Evolutionary conservation across 257 asterid genomes (phyloP), one percentile per base, ranked within the genome.

Genomic region (Petunia secreta): DNA sequence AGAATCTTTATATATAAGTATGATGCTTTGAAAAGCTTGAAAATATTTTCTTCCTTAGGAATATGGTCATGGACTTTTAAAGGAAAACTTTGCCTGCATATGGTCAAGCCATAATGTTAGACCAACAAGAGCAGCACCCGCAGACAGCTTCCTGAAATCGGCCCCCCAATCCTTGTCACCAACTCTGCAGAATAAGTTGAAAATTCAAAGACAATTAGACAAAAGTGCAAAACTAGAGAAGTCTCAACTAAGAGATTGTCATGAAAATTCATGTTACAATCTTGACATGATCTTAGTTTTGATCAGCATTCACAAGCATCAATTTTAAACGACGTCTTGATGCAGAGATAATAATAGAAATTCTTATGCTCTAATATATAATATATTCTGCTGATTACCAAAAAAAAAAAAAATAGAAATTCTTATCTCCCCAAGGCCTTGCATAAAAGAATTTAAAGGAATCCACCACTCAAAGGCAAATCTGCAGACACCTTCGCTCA

Each of bases 101-200:
- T 84, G 96, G 89, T 95, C 99, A 74, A 95, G 97, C 99, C 99
- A 95, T 82, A 95, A 83, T 83, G 98, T 95, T 39, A 95, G 89
- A 55, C 93, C 99, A 75, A 92, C 97, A 77, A 95, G 93, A 86
- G 98, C 96, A 86, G 98, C 98, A 63, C 98, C 99, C 36, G 95
- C 97, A 14, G 99, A 95, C 82, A 95, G 79, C 86, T 93, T 93
- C 84, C 98, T 87, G 71, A 95, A 95, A 86, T 95, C 99, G 8
- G 97, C 98, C 8, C 98, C 98, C 99, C 99, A 95, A 77, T 95
- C 98, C 87, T 91, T 93, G 75, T 95, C 97, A 78, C 97, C 97
- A 82, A 93, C 99, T 91, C 99, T 95, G 89, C 74, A 87, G 59
- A 77, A 81, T 40, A 84, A 85, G 74, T 62, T 34, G 81, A 82